Base-by-base conservation (phyloP, 2,329 filamentous ascomycete genomes). In the Sporothrix dimorphospora region DNA sequence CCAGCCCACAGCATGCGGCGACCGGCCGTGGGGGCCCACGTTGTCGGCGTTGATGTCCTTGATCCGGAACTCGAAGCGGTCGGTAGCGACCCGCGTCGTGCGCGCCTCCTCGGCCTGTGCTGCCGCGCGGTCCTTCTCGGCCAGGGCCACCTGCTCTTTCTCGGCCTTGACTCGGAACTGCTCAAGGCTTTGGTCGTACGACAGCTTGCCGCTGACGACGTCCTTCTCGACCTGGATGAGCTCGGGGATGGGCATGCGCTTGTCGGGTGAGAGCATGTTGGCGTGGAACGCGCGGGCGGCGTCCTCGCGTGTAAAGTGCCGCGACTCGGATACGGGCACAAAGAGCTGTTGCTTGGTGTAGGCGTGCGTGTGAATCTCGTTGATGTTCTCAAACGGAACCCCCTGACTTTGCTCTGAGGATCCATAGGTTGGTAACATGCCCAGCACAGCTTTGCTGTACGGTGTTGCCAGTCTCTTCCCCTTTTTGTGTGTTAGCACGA, bases 351-450 rank as follows among this genome's bases (percentile, higher is more conserved):
- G 86, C 81, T 85, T 85, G 8, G 89, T 90, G 76, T 85, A 82
- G 67, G 84, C 83, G 80, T 91, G 89, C n/a, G 89, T 84, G 76
- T 89, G 85, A 24, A 91, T 81, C 79, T 91, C 89, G 79, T 90
- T 91, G 80, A 91, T 87, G 27, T 87, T 83, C 80, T 91, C 88
- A 76, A 89, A 87, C 0, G 83, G 81, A 66, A 24, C 4, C 80
- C 79, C 81, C 83, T 88, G 30, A 6, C 30, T 6, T 82, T 77
- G 85, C 78, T 76, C 84, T 78, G 73, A 86, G 81, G 78, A 90
- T 79, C 83, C 82, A n/a, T 89, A 92, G 71, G 86, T 86, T 2
- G 94, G 94, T 5, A 98, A 84, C 94, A 98, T 97, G 45, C 84
- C 82, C 76, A 93, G 85, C 30, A 98, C 86, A 12, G 94, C 92